These are phyloP conservation scores for Magnaporthiopsis poae DNA, from an alignment of 2,329 filamentous ascomycete species.

Conservation along the genomic window DNA sequence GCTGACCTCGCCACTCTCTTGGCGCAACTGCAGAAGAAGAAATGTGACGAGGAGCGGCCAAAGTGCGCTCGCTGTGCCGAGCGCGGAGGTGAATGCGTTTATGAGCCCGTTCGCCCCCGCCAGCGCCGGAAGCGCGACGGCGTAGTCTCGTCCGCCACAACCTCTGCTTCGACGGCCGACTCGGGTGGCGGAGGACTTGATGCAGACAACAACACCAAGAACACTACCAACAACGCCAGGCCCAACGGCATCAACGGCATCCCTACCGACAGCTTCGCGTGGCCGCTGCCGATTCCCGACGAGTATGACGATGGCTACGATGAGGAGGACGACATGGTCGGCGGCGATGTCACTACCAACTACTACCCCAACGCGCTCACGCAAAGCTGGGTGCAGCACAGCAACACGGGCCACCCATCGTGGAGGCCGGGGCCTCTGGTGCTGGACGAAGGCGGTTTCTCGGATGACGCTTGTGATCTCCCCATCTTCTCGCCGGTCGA, in stretches of 20 bases:
- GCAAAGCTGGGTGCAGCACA: neutral
- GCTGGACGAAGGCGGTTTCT: neutral
- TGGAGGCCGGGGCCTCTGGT: neutral
- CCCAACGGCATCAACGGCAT: neutral
- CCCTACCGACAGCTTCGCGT: neutral
- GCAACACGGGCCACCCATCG: neutral
- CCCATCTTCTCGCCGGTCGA: conserved; percentile 6
- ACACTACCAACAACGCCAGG: neutral
- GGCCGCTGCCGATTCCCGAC: neutral
- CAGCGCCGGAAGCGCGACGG: conserved; percentile 30
- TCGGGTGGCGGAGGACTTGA: neutral
- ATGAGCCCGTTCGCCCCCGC: conserved; percentile 37
- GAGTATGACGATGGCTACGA: neutral
- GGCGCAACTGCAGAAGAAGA: conserved; percentile 36
- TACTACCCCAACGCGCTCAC: neutral
- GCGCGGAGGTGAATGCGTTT: conserved; percentile 36
- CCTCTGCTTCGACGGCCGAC: neutral
- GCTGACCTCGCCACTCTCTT: neutral
- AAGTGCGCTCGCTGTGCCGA: conserved; percentile 40
- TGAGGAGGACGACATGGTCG: neutral
- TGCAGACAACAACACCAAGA: neutral
- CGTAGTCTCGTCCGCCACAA: conserved; percentile 11
- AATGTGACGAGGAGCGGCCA: conserved; percentile 43
- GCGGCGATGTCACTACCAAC: neutral
- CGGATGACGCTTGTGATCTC: neutral